Base-by-base conservation (phyloP, 768 basidiomycete genomes). In the Holtermanniella nyarrowii region DNA sequence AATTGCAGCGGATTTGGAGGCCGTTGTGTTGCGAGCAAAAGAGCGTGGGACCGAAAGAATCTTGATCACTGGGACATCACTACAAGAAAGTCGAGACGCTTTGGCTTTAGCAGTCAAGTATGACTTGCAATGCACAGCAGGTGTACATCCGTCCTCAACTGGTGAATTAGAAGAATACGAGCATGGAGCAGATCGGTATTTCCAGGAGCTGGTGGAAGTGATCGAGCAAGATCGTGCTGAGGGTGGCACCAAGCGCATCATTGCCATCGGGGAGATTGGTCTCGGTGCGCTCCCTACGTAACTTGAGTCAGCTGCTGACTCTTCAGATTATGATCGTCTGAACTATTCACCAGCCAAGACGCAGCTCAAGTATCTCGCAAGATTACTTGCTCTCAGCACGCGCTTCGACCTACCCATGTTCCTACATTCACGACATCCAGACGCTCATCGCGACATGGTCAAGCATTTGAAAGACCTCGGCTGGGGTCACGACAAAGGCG, bases 221-320 rank as follows among this genome's bases (percentile, higher is more conserved):
- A 76, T 85, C 18, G 66, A 65, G 22, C 60, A 69, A 21, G 77
- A 71, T 52, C 40, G 60, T 37, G 57, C 51, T n/a, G 57, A 60
- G 37, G 57, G 60, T 1, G 59, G 55, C 4, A 46, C 58, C 0
- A 83, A 81, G 20, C 75, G 82, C 50, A 80, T 79, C 10, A 80
- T 85, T 20, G 83, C 84, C 0, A 72, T 88, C 14, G 86, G 86
- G 20, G 86, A 88, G 70, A 85, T 85, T 57, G 86, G 86, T 20
- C 70, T 88, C 46, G 85, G 84, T 84, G 56, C 40, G 73, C 57
- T 22, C 25, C 11, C 26, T 0, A 7, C 23, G 11, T 49, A 40
- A 46, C 27, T 16, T 39, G 3, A n/a, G 11, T 21, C 5, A 49
- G 18, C 3, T 3, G 4, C 43, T 37, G 31, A 37, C 31, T 24